A percentile compares a stretch with the other conserved stretches of the same genome.
These are phyloP conservation scores for Abeoforma whisleri DNA, from an alignment of 78 protist species.

Conservation along the genomic window DNA sequence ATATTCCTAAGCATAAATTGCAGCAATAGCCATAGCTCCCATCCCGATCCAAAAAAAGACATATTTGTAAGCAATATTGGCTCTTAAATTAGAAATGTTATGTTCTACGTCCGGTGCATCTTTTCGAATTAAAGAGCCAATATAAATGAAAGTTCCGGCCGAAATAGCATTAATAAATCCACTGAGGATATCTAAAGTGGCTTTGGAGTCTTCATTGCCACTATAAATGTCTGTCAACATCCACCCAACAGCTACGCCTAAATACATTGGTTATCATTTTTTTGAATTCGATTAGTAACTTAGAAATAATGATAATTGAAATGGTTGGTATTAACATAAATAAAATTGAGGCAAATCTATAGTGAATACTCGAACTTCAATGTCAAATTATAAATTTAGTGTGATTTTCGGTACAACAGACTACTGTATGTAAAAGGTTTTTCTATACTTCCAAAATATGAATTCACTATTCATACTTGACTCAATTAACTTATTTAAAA, in stretches of 20 bases:
- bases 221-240: neutral
- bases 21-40: neutral
- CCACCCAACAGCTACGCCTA: conserved; percentile 25
- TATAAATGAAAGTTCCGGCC: conserved; percentile 27
- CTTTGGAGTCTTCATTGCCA: neutral
- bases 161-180: conserved; percentile 11
- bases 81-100: neutral
- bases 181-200: neutral
- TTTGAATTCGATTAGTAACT: too few relatives aligned
- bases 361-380: too few relatives aligned
- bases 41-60: neutral
- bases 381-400: too few relatives aligned
- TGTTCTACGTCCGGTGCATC: neutral
- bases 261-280: too few relatives aligned
- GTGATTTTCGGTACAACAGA: too few relatives aligned
- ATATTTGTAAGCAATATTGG: neutral
- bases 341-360: too few relatives aligned
- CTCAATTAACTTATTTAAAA: too few relatives aligned
- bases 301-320: too few relatives aligned
- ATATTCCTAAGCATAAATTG: neutral
- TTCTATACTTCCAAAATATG: too few relatives aligned
- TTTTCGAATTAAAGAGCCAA: conserved; percentile 14
- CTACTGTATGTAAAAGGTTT: too few relatives aligned
- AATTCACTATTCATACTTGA: too few relatives aligned
- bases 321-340: too few relatives aligned